Evolutionary conservation across 805 yeast species (phyloP), one percentile per base, ranked within the genome.

Genomic region (Lipomyces japonicus): DNA sequence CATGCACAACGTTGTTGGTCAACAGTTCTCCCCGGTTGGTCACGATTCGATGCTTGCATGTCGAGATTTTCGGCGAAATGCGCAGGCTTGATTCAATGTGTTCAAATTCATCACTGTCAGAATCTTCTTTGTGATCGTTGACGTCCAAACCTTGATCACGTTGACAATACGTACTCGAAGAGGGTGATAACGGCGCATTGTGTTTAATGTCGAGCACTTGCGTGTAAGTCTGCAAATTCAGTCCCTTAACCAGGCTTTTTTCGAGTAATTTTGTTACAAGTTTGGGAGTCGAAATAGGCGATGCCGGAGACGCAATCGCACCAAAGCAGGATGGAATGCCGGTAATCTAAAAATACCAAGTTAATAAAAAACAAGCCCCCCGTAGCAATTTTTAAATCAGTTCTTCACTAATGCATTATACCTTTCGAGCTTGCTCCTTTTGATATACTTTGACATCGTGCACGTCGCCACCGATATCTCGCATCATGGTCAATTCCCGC

Each of bases 221-320:
- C 1, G 78, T 73, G 48, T 74, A 66, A 1, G 79, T 66, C 47
- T 74, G 75, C 28, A 75, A 51, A 41, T 72, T 67, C 32, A 73
- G 56, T n/a, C 74, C 75, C 22, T 61, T 61, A 10, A 56, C 51
- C 3, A 74, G 58, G 23, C 65, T 57, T 18, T 56, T 58, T 52
- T 65, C 64, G 42, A 74, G 55, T 1, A 75, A 44, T 1, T 63
- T 60, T 2, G 64, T 60, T 40, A 72, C 65, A 2, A 75, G 59
- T 53, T 70, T 70, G 59, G 75, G 72, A 2, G 78, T 76, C 69
- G 76, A 74, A 42, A 75, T 60, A 3, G 71, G 69, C 4, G 74
- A 73, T 2, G 77, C 76, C 3, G 75, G 71, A 50, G 65, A 68
- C 1, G 68, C 62, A 25, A 73, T 46, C 19, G 70, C 68, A 14